A percentile compares a stretch with the other conserved stretches of the same genome.
Conservation (phyloP, 2,329 filamentous ascomycete genomes). For the Ophiostoma himal-ulmi region DNA sequence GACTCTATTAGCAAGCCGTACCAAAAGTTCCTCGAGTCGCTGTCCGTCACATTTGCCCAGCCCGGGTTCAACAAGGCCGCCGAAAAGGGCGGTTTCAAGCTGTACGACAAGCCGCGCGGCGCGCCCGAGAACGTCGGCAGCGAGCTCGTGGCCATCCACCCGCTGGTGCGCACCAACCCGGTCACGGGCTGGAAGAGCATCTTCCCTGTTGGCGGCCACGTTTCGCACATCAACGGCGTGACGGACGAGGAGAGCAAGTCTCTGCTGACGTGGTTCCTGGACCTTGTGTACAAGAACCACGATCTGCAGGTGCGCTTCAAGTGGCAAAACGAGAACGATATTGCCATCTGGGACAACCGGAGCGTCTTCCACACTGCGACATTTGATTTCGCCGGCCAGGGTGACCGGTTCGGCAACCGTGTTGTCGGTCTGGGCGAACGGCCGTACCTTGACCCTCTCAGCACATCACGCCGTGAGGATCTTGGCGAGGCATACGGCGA, state of each 20-base stretch:
- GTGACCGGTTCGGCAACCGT: slow-evolving; percentile 45
- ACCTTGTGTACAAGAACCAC: slow-evolving; percentile 49
- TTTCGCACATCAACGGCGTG: slow-evolving; percentile 46
- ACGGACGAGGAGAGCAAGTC: slow-evolving; percentile 43
- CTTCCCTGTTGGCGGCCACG: slow-evolving; percentile 49
- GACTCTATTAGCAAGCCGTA: slow-evolving; percentile 44
- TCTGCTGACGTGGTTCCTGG: slow-evolving; percentile 46
- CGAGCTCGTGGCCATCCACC: slow-evolving; percentile 46
- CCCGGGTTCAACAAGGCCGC: slow-evolving; percentile 47
- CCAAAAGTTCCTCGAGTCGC: slow-evolving; percentile 50
- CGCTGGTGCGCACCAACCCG: slow-evolving; percentile 52
- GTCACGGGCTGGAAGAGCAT: slow-evolving; percentile 54
- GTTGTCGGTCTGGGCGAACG: slow-evolving; percentile 51
- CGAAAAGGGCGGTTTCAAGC: slow-evolving; percentile 38
- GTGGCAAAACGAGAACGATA: slow-evolving; percentile 43
- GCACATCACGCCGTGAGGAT: slow-evolving; percentile 37
- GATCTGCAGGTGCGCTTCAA: slow-evolving; percentile 48
- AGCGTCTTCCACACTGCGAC: slow-evolving; percentile 54
- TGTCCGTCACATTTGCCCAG: slow-evolving; percentile 51
- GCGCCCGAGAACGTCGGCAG: slow-evolving; percentile 47
- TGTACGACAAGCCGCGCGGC: slow-evolving; percentile 44
- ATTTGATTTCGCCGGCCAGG: slow-evolving; percentile 46
- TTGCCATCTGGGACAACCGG: slow-evolving; percentile 55
- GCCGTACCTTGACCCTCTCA: slow-evolving; percentile 49
- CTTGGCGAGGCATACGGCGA: slow-evolving; percentile 2